Evolutionary conservation across 192 early-diverging fungal genomes (phyloP), one percentile per base, ranked within the genome.

Genomic region (Backusella liffmaniae): DNA sequence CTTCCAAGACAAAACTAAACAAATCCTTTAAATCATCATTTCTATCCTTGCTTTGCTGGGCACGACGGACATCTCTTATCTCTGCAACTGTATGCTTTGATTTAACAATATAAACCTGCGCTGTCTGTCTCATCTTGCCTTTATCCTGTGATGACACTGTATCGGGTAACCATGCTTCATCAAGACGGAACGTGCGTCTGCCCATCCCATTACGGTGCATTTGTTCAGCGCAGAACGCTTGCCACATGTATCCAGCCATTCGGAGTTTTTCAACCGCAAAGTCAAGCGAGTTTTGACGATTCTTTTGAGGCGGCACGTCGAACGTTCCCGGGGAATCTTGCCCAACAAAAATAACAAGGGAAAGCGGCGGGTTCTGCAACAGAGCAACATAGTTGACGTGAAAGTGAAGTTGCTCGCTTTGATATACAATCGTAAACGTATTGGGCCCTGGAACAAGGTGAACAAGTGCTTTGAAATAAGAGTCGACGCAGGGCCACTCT

Each of bases 201-300:
- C 90, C 92, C 83, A 92, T 90, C n/a, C 90, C 91, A 62, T 87
- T 81, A 12, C 92, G 88, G 74, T 90, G 79, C 84, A 93, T 84
- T 79, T 92, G 90, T 75, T 93, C 92, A 6, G 92, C 82, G 26
- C 86, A 87, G 75, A 90, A 92, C 7, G 92, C 92, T 78, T 93
- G 92, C 92, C 92, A 93, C 71, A 93, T 77, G 72, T 93, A 92
- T 13, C 84, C 90, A 12, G 84, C 84, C 77, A 86, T 90, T 10
- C 92, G 77, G 35, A 91, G 76, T 69, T 91, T 90, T 70, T 82
- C 79, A 35, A 85, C 73, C 0, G 88, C 90, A 12, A 83, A 78
- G 5, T 84, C 83, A 2, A 91, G 53, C 4, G 81, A 79, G 75
- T 87, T 85, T 13, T 82, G 71, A 0, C 82, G 74, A 18, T 79